phyloP scores from a whole-genome alignment of 2,329 filamentous ascomycete genomes.

The Sclerotinia borealis region DNA sequence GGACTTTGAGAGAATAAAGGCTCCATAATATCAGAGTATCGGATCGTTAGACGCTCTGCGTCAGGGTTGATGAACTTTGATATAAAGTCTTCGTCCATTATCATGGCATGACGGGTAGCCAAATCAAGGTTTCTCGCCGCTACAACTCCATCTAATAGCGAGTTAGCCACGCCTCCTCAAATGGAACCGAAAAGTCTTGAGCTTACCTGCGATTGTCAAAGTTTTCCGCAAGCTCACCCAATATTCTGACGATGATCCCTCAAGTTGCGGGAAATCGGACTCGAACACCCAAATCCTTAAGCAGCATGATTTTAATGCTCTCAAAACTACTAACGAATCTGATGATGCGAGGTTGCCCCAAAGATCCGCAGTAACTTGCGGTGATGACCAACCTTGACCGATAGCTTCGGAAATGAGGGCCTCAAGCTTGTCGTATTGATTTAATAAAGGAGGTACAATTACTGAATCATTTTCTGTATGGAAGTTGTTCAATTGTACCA shows the following conservation, averaged over 20 bases:
- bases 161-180: neutral
- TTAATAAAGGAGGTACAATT: neutral
- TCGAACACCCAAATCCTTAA: constrained; percentile 15
- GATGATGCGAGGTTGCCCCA: neutral
- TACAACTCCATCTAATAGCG: constrained; percentile 7
- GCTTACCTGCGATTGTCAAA: constrained; percentile 11
- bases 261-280: constrained; percentile 12
- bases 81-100: constrained; percentile 1
- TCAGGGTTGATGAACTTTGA: neutral
- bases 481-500: neutral
- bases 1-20: constrained; percentile 13
- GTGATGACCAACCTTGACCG: too few species aligned
- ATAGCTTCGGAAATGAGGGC: neutral
- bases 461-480: neutral
- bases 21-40: constrained; percentile 13
- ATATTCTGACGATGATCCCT: neutral
- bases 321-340: neutral
- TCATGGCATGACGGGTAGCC: constrained; percentile 1
- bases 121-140: constrained; percentile 16
- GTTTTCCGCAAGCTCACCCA: neutral
- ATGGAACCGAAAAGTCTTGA: neutral
- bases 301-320: constrained; percentile 3
- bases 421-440: neutral
- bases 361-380: neutral
- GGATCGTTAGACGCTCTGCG: constrained; percentile 3